phyloP scores from a whole-genome alignment of 2,329 filamentous ascomycete species.

The Talaromyces sp. region DNA sequence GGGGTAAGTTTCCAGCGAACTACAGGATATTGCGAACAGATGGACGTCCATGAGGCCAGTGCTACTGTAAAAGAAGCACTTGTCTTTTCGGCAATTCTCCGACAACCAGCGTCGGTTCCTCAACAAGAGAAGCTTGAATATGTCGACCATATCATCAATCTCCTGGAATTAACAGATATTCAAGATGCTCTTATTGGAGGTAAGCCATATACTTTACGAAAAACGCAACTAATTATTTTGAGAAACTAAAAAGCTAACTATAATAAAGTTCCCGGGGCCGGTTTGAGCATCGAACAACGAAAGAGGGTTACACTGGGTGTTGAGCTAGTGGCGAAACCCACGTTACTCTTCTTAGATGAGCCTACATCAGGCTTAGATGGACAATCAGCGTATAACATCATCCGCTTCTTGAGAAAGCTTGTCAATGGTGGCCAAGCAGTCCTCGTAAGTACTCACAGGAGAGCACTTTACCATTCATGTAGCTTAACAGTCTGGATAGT shows the following conservation, averaged over 20 bases:
- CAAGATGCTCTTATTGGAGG: slow-evolving; percentile 60
- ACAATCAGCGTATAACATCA: slow-evolving; percentile 53
- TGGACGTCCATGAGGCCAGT: slow-evolving; percentile 61
- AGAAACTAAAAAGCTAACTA: background rate
- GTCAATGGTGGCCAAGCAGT: slow-evolving; percentile 64
- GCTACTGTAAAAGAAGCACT: slow-evolving; percentile 62
- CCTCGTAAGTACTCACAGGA: slow-evolving; percentile 39
- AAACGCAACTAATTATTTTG: slow-evolving; percentile 7
- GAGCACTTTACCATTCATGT: background rate
- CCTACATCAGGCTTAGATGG: slow-evolving; percentile 62
- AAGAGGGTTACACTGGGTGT: slow-evolving; percentile 60
- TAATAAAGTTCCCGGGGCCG: slow-evolving; percentile 44
- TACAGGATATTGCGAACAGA: slow-evolving; percentile 55
- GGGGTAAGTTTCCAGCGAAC: slow-evolving; percentile 46
- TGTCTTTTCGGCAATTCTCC: slow-evolving; percentile 59
- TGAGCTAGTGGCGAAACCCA: slow-evolving; percentile 57
- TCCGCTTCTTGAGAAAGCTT: slow-evolving; percentile 63
- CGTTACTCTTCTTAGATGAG: slow-evolving; percentile 59
- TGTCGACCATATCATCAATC: slow-evolving; percentile 60
- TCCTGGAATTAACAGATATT: slow-evolving; percentile 61
- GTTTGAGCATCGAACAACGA: slow-evolving; percentile 61
- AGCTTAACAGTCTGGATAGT: slow-evolving; percentile 15
- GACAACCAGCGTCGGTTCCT: slow-evolving; percentile 53
- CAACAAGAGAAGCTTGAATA: slow-evolving; percentile 59
- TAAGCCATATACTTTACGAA: slow-evolving; percentile 10